Conservation (phyloP, 108 stramenopile species). For the Nitzschia putrida region DNA sequence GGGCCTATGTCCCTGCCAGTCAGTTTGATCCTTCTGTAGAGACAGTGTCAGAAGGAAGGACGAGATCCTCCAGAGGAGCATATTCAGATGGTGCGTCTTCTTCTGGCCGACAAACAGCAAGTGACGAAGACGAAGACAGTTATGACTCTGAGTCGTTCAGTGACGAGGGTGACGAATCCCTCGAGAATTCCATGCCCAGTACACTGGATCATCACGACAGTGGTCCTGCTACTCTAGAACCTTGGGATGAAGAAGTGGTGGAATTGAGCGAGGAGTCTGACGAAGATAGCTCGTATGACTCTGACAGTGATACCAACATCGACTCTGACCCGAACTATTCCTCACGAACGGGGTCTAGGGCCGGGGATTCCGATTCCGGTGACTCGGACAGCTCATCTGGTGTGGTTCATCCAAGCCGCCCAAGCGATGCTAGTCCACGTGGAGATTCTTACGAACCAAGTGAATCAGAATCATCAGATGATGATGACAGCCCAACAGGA, state of each 20-base stretch:
- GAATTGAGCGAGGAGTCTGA: constrained; percentile 12
- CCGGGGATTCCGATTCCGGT: neutral
- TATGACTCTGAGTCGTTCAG: constrained; percentile 1
- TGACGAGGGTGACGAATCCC: constrained; percentile 15
- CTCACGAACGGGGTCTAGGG: neutral
- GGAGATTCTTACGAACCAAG: constrained; percentile 15
- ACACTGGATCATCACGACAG: neutral
- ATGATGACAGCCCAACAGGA: neutral
- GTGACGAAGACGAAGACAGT: constrained; percentile 8
- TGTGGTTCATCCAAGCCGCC: neutral
- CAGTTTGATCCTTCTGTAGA: constrained; percentile 18
- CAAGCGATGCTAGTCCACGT: constrained; percentile 1
- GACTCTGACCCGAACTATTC: neutral
- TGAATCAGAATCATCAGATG: constrained; percentile 6
- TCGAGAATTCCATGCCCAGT: constrained; percentile 19
- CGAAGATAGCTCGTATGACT: constrained; percentile 7
- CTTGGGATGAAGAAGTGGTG: constrained; percentile 11
- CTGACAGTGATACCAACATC: neutral
- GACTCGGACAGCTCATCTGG: neutral
- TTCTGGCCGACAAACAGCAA: neutral
- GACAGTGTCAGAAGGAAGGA: neutral
- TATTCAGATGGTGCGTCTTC: neutral
- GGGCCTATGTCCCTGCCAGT: neutral
- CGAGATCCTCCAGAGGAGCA: neutral
- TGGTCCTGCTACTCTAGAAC: neutral